Percentiles rank a stretch among this genome's conserved stretches.
Conservation (phyloP, 176 grass and related monocot species). For the Phoenix dactylifera region DNA sequence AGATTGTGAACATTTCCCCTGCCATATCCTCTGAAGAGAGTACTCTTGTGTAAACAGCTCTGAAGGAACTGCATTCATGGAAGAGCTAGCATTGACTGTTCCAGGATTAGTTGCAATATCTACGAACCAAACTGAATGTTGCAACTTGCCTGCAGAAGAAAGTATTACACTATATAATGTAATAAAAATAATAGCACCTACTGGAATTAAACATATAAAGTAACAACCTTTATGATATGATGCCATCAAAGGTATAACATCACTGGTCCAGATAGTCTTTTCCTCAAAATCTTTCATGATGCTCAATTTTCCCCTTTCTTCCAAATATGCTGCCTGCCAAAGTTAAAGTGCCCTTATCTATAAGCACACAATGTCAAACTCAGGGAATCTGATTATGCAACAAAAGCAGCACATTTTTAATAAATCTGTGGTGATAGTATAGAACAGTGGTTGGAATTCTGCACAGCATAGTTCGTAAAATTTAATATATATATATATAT, state of each 20-base stretch:
- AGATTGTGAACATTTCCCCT: slow-evolving; percentile 60
- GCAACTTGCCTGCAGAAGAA: slow-evolving; percentile 53
- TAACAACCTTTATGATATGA: slow-evolving; percentile 81
- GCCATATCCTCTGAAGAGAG: slow-evolving; percentile 83
- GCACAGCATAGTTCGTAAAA: too few relatives aligned
- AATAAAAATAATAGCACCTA: slow-evolving; percentile 5
- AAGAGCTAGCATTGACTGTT: slow-evolving; percentile 24
- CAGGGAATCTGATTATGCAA: too few relatives aligned
- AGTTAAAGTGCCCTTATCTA: neutral
- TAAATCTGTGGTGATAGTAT: too few relatives aligned
- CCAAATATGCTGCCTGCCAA: slow-evolving; percentile 70
- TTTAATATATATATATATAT: too few relatives aligned
- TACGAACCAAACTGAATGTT: slow-evolving; percentile 83
- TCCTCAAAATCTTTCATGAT: slow-evolving; percentile 98
- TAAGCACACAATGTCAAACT: too few relatives aligned
- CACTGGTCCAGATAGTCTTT: slow-evolving; percentile 78
- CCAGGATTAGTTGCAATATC: slow-evolving; percentile 32
- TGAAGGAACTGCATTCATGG: slow-evolving; percentile 26
- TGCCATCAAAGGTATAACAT: slow-evolving; percentile 80
- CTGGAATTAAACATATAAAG: slow-evolving; percentile 12
- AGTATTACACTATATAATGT: neutral
- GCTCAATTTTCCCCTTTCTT: slow-evolving; percentile 59
- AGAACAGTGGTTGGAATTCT: too few relatives aligned
- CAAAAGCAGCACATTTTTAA: too few relatives aligned
- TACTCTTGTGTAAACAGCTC: slow-evolving; percentile 43